These are phyloP conservation scores for Termitomyces sp. DNA, from an alignment of 768 basidiomycete species.

Conservation along the genomic window DNA sequence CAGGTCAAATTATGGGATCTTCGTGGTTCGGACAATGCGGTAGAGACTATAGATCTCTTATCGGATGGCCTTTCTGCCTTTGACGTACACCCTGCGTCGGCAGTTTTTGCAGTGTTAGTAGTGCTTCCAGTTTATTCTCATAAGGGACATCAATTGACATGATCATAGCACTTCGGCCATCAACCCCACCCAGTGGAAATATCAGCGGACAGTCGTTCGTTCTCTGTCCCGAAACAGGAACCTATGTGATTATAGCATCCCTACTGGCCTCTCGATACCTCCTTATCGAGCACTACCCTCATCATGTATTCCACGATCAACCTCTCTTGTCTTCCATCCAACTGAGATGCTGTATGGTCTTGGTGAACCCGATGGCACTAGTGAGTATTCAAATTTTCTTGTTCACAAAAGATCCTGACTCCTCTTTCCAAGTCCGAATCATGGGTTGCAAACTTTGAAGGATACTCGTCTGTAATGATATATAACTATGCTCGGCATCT, in stretches of 20 bases:
- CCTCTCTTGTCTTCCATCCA: slow-evolving; percentile 78
- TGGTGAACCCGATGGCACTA: slow-evolving; percentile 69
- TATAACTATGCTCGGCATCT: slow-evolving; percentile 15
- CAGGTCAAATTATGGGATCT: slow-evolving; percentile 91
- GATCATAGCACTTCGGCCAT: slow-evolving; percentile 55
- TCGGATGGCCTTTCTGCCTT: slow-evolving; percentile 77
- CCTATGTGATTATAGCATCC: slow-evolving; percentile 44
- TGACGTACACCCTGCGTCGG: slow-evolving; percentile 80
- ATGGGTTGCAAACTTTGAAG: slow-evolving; percentile 51
- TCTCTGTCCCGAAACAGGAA: slow-evolving; percentile 40
- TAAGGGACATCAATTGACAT: neutral
- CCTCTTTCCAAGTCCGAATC: slow-evolving; percentile 41
- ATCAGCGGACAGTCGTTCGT: slow-evolving; percentile 61
- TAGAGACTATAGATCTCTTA: slow-evolving; percentile 62
- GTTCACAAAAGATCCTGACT: slow-evolving; percentile 3
- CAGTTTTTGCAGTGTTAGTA: slow-evolving; percentile 82
- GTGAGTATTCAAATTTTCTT: slow-evolving; percentile 26
- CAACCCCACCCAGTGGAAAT: slow-evolving; percentile 56
- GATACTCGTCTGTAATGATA: slow-evolving; percentile 12
- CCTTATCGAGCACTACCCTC: slow-evolving; percentile 56
- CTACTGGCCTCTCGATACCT: slow-evolving; percentile 52
- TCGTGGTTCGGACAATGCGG: slow-evolving; percentile 56
- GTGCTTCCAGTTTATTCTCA: slow-evolving; percentile 25
- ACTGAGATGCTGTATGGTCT: slow-evolving; percentile 80
- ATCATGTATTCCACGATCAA: slow-evolving; percentile 56